Percentiles rank a stretch among this genome's conserved stretches.
Conservation (phyloP, 2,329 filamentous ascomycete species). For the Cercospora sp. region DNA sequence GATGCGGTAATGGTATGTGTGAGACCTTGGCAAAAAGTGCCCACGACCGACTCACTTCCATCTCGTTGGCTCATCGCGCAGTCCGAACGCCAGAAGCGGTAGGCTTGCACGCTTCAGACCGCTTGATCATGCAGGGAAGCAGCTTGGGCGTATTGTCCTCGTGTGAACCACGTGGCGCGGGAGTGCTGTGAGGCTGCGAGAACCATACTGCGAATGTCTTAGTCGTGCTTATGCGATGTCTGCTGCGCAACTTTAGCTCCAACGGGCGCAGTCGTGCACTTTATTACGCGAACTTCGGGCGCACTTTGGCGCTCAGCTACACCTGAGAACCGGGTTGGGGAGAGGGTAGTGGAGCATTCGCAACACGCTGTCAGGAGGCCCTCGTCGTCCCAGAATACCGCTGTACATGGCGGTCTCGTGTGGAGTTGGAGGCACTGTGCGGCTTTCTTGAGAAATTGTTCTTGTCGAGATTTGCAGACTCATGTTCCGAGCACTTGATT, state of each 20-base stretch:
- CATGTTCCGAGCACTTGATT: background rate
- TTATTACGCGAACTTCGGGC: background rate
- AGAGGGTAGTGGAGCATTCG: background rate
- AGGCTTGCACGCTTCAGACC: background rate
- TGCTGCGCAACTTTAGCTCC: background rate
- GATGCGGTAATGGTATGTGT: background rate
- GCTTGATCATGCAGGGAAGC: background rate
- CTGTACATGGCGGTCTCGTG: background rate
- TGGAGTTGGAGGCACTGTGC: background rate
- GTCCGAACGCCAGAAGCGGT: background rate
- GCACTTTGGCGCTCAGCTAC: background rate
- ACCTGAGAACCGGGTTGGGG: background rate
- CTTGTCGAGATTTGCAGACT: background rate
- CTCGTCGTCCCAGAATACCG: background rate
- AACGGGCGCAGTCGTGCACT: background rate
- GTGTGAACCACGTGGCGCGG: background rate
- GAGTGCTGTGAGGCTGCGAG: background rate
- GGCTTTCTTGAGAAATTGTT: background rate
- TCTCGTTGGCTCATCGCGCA: background rate
- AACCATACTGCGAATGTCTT: background rate
- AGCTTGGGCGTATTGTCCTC: background rate
- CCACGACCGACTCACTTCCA: background rate
- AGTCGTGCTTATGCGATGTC: background rate
- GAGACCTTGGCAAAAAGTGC: background rate
- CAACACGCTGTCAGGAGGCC: background rate